Conservation (phyloP, 2,329 filamentous ascomycete species). For the Arthrocladium fulminans region DNA sequence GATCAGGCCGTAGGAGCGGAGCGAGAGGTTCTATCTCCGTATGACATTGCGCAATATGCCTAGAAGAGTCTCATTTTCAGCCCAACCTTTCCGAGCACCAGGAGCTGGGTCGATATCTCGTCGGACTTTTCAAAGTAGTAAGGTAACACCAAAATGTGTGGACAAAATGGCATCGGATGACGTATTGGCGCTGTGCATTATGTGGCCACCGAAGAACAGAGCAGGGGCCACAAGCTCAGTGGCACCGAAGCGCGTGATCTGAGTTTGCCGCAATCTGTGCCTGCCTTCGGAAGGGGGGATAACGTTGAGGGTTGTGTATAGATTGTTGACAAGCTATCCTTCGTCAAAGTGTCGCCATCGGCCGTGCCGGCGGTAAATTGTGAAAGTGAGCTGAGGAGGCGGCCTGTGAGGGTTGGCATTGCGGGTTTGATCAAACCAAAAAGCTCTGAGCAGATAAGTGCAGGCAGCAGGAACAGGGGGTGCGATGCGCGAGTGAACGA, state of each 20-base stretch:
- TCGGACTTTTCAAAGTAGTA: constrained; percentile 67
- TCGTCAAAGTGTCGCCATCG: constrained; percentile 43
- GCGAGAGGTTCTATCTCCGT: constrained; percentile 21
- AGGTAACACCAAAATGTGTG: constrained; percentile 81
- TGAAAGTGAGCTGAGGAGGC: constrained; percentile 64
- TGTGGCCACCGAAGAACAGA: constrained; percentile 26
- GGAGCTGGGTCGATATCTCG: constrained; percentile 63
- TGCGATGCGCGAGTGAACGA: constrained; percentile 60
- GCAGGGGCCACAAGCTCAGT: constrained; percentile 67
- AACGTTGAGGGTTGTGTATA: constrained; percentile 49
- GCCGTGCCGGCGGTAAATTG: constrained; percentile 52
- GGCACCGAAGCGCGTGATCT: constrained; percentile 63
- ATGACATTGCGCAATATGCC: constrained; percentile 32
- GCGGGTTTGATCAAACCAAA: constrained; percentile 56
- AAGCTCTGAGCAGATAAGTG: constrained; percentile 47
- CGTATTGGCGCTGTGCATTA: constrained; percentile 53
- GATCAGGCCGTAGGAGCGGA: constrained; percentile 23
- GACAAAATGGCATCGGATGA: constrained; percentile 59
- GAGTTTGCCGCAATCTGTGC: constrained; percentile 64
- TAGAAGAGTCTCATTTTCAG: constrained; percentile 58
- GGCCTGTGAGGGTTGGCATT: constrained; percentile 62
- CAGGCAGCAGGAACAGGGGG: constrained; percentile 44
- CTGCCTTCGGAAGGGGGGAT: constrained; percentile 60
- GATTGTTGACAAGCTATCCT: constrained; percentile 51
- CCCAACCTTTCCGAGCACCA: constrained; percentile 69